Percentiles rank a stretch among this genome's conserved stretches.
Conservation (phyloP, 495 filamentous ascomycete species). For the Cladorrhinum samala region DNA sequence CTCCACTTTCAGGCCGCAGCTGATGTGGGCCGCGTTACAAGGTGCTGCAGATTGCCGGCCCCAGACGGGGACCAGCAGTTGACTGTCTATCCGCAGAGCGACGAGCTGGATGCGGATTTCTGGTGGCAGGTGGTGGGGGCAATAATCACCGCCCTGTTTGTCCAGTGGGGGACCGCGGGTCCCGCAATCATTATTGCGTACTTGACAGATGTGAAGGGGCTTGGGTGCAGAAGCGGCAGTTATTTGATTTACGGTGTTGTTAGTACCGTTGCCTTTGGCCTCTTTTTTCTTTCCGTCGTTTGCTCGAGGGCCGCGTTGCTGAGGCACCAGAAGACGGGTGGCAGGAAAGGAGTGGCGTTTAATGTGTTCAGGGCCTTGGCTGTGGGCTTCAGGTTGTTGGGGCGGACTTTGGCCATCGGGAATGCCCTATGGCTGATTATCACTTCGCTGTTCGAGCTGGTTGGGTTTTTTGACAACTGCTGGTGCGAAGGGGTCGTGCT, state of each 20-base stretch:
- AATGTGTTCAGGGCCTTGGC: neutral
- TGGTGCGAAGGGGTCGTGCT: neutral
- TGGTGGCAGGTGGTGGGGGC: neutral
- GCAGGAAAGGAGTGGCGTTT: neutral
- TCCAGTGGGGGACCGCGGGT: slow-evolving; percentile 10
- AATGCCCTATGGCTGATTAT: neutral
- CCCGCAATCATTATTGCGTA: slow-evolving; percentile 10
- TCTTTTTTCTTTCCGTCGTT: neutral
- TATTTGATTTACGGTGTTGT: slow-evolving; percentile 7
- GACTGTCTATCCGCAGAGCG: neutral
- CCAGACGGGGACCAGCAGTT: too few relatives aligned
- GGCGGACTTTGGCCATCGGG: neutral
- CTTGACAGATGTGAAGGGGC: slow-evolving; percentile 1
- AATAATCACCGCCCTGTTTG: neutral
- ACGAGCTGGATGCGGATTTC: neutral
- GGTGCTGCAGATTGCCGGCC: neutral
- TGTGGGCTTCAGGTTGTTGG: neutral
- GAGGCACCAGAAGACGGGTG: neutral
- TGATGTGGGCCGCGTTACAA: neutral
- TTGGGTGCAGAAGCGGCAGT: slow-evolving; percentile 4
- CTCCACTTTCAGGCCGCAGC: neutral
- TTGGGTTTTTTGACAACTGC: neutral
- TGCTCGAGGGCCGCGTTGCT: neutral
- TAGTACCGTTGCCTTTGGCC: neutral
- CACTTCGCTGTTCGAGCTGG: neutral